Evolutionary conservation across 495 filamentous ascomycete genomes (phyloP).

Genomic region (Penicillium herquei): DNA sequence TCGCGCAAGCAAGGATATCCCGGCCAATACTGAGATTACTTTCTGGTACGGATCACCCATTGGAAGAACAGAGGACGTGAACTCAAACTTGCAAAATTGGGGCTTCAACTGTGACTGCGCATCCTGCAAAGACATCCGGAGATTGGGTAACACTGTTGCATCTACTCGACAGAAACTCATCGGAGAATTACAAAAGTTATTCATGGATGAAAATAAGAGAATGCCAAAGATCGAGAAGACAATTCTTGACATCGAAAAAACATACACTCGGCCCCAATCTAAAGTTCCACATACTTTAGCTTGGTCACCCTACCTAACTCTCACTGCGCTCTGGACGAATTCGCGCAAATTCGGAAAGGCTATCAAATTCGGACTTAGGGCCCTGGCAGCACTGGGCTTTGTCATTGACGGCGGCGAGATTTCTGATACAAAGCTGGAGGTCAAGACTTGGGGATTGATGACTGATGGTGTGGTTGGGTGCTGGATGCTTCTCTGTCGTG

Average conservation of each 20-base stretch:
- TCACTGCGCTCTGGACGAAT: constrained; percentile 24
- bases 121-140: constrained; percentile 35
- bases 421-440: constrained; percentile 7
- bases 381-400: constrained; percentile 40
- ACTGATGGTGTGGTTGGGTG: constrained; percentile 23
- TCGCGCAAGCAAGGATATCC: constrained; percentile 48
- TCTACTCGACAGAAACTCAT: constrained; percentile 10
- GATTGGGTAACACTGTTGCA: neutral
- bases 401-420: constrained; percentile 33
- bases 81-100: constrained; percentile 33
- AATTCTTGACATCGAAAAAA: constrained; percentile 23
- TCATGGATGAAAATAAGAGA: neutral
- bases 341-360: constrained; percentile 18
- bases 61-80: constrained; percentile 17
- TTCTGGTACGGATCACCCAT: constrained; percentile 32
- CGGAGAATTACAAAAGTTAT: too few relatives aligned
- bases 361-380: constrained; percentile 26
- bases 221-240: constrained; percentile 15
- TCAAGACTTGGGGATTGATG: constrained; percentile 22
- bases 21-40: constrained; percentile 49
- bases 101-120: constrained; percentile 49
- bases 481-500: constrained; percentile 33
- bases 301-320: constrained; percentile 22
- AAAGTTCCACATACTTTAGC: constrained; percentile 32
- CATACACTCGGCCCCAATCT: constrained; percentile 24